These are phyloP conservation scores for Lachancea nothofagi DNA, from an alignment of 805 yeast species.

Conservation along the genomic window DNA sequence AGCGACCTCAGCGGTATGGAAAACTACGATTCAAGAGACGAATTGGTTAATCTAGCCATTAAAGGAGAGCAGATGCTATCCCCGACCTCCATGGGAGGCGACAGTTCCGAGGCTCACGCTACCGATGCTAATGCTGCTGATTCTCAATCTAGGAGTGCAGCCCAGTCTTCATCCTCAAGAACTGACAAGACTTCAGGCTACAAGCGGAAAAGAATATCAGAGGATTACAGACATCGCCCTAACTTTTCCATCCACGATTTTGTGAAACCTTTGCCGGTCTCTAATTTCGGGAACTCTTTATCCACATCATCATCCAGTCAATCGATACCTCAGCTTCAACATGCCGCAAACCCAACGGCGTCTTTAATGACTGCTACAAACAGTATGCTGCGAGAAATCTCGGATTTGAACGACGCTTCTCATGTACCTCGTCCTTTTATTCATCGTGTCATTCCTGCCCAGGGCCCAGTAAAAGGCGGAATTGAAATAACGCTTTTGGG, in stretches of 20 bases:
- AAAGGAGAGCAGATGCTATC: slow-evolving; percentile 39
- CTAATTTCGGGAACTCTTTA: slow-evolving; percentile 2
- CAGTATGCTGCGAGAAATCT: slow-evolving; percentile 10
- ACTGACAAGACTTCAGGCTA: slow-evolving; percentile 15
- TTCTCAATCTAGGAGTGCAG: background rate
- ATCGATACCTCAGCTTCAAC: slow-evolving; percentile 4
- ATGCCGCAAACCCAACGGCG: slow-evolving; percentile 5
- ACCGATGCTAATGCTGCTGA: slow-evolving; percentile 8
- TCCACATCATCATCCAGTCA: slow-evolving; percentile 14
- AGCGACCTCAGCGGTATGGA: slow-evolving; percentile 13
- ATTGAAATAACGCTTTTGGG: slow-evolving; percentile 91
- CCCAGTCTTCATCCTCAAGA: slow-evolving; percentile 12
- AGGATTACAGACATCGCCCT: slow-evolving; percentile 5
- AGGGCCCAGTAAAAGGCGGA: slow-evolving; percentile 95
- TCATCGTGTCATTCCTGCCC: slow-evolving; percentile 88
- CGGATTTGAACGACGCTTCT: slow-evolving; percentile 8
- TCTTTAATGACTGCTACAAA: slow-evolving; percentile 9
- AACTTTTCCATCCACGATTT: slow-evolving; percentile 2
- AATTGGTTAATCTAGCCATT: slow-evolving; percentile 6
- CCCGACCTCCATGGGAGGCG: slow-evolving; percentile 59
- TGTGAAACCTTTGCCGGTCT: slow-evolving; percentile 1
- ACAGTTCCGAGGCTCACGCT: slow-evolving; percentile 45
- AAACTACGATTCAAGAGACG: slow-evolving; percentile 1
- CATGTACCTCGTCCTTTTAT: slow-evolving; percentile 45
- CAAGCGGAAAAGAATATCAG: slow-evolving; percentile 18